Conservation (phyloP, 2,329 filamentous ascomycete genomes). For the Colletotrichum aenigma region DNA sequence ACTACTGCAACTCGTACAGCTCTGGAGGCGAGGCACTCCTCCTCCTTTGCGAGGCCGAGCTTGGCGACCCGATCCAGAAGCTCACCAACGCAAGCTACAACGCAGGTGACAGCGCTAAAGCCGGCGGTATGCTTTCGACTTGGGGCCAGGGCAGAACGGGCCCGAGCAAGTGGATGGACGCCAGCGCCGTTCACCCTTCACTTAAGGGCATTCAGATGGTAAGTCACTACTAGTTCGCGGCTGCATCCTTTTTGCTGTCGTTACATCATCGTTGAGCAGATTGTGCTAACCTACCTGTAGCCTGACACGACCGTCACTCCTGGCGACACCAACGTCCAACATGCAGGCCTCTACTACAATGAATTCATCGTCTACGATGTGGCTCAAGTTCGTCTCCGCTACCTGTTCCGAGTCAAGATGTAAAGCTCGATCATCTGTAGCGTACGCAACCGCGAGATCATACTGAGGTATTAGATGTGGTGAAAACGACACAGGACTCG, state of each 20-base stretch:
- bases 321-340: constrained; percentile 48
- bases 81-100: constrained; percentile 61
- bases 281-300: constrained; percentile 31
- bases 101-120: constrained; percentile 68
- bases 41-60: constrained; percentile 79
- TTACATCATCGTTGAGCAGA: not conserved
- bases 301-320: constrained; percentile 54
- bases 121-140: constrained; percentile 67
- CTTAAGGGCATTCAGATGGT: constrained; percentile 75
- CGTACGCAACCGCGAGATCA: fast-evolving
- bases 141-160: constrained; percentile 70
- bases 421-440: not conserved
- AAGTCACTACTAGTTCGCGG: constrained; percentile 28
- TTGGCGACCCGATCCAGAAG: constrained; percentile 76
- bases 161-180: constrained; percentile 78
- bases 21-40: constrained; percentile 76
- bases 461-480: not conserved
- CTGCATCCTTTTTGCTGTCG: not conserved
- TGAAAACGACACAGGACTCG: fast-evolving
- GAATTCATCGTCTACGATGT: constrained; percentile 77
- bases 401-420: constrained; percentile 69
- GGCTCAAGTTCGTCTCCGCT: constrained; percentile 71
- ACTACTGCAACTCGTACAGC: constrained; percentile 69
- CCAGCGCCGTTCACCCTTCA: constrained; percentile 64
- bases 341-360: constrained; percentile 66